A percentile compares a stretch with the other conserved stretches of the same genome.
Conservation (phyloP, 78 protist genomes). For the Thecamonas trahens region DNA sequence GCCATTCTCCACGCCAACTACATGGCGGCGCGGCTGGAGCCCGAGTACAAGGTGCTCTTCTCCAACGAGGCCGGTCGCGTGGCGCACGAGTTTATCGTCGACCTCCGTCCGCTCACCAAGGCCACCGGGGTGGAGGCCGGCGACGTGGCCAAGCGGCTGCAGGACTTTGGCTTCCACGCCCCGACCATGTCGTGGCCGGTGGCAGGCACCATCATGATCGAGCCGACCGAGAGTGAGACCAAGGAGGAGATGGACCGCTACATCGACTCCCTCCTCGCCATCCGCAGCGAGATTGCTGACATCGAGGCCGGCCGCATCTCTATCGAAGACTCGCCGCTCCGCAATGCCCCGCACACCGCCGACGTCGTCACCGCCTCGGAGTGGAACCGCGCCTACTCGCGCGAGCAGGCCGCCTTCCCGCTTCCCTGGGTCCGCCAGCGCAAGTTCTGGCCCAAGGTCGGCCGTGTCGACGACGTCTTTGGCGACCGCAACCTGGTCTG, state of each 20-base stretch:
- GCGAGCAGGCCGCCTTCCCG: constrained; percentile 73
- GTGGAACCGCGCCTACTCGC: constrained; percentile 63
- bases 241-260: constrained; percentile 87
- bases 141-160: constrained; percentile 96
- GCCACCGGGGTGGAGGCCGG: constrained; percentile 73
- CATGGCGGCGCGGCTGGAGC: constrained; percentile 80
- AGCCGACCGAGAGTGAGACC: constrained; percentile 94
- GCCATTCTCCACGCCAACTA: constrained; percentile 96
- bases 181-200: constrained; percentile 91
- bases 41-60: constrained; percentile 73
- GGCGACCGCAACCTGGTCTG: constrained; percentile 84
- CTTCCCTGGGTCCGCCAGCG: constrained; percentile 4
- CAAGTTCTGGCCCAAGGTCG: constrained; percentile 73
- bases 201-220: constrained; percentile 92
- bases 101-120: constrained; percentile 68
- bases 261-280: constrained; percentile 81
- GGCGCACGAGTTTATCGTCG: constrained; percentile 95
- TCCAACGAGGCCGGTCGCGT: constrained; percentile 50
- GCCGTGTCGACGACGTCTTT: constrained; percentile 72
- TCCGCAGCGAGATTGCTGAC: constrained; percentile 84
- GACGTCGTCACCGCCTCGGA: constrained; percentile 5
- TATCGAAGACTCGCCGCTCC: constrained; percentile 49
- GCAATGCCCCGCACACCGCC: constrained; percentile 82
- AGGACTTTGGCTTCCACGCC: constrained; percentile 84
- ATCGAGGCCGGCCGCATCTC: constrained; percentile 56